These are phyloP conservation scores for Peniophora sp. DNA, from an alignment of 1,284 basidiomycete genomes.

Conservation along the genomic window DNA sequence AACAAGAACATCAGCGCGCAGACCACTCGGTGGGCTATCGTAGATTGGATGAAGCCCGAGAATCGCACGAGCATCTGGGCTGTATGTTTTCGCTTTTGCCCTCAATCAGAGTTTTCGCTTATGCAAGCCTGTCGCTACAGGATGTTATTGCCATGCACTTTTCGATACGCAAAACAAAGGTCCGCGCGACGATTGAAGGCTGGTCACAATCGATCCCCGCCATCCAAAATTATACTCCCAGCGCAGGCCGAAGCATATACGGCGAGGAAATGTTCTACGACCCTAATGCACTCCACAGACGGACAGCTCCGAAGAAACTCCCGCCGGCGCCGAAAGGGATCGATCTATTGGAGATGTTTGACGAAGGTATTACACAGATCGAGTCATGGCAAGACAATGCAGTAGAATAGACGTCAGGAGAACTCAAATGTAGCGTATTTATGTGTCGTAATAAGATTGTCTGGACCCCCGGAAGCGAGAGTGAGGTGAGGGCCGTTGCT, in stretches of 20 bases:
- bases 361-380: not conserved
- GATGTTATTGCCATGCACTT: conserved; percentile 45
- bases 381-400: not conserved
- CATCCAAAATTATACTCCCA: not conserved
- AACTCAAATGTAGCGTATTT: not conserved
- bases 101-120: not conserved
- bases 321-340: not conserved
- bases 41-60: conserved; percentile 41
- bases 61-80: conserved; percentile 36
- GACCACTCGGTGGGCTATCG: conserved; percentile 41
- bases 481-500: not conserved
- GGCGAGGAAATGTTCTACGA: no score
- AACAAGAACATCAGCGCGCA: conserved; percentile 34
- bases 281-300: no score
- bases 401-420: not conserved
- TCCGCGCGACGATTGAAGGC: conserved; percentile 16
- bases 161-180: conserved; percentile 29
- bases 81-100: conserved; percentile 19
- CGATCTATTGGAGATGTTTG: not conserved
- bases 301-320: not conserved
- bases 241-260: not conserved
- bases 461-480: no score
- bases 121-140: conserved; percentile 22
- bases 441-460: no score
- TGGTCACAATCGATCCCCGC: not conserved